Conservation (phyloP, 169 alveolate genomes). For the Sarcocystis neurona region DNA sequence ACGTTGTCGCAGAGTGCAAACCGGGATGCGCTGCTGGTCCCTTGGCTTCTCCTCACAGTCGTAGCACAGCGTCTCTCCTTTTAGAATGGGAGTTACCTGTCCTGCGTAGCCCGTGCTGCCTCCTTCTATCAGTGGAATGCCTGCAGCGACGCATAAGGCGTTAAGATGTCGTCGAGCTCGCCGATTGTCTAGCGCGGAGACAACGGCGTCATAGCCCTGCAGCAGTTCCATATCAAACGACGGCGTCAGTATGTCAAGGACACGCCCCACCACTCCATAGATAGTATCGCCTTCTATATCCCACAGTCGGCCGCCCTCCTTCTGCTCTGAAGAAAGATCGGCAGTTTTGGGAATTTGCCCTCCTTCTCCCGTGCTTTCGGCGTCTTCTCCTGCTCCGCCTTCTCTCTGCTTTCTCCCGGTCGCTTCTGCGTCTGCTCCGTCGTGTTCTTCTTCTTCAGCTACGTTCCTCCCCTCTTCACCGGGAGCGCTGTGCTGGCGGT, state of each 20-base stretch:
- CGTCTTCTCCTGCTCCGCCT: no score
- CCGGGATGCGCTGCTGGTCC: conserved; percentile 79
- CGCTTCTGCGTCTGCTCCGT: not conserved
- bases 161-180: conserved; percentile 91
- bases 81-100: conserved; percentile 76
- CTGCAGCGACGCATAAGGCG: conserved; percentile 80
- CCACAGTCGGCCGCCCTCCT: not conserved
- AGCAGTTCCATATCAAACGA: not conserved
- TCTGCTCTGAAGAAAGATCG: no score
- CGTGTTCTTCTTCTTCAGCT: not conserved
- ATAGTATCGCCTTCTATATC: not conserved
- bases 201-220: conserved; percentile 79
- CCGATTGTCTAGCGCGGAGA: conserved; percentile 91
- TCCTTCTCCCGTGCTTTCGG: no score
- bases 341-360: no score
- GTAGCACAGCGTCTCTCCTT: conserved; percentile 85
- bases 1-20: conserved; percentile 89
- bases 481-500: not conserved
- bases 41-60: conserved; percentile 82
- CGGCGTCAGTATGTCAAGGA: not conserved
- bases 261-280: conserved; percentile 20
- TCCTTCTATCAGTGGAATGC: conserved; percentile 80
- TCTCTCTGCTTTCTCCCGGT: not conserved
- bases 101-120: conserved; percentile 92
- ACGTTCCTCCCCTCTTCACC: not conserved